phyloP scores from a whole-genome alignment of 139 green algal species.

The Picochlorum sp. region DNA sequence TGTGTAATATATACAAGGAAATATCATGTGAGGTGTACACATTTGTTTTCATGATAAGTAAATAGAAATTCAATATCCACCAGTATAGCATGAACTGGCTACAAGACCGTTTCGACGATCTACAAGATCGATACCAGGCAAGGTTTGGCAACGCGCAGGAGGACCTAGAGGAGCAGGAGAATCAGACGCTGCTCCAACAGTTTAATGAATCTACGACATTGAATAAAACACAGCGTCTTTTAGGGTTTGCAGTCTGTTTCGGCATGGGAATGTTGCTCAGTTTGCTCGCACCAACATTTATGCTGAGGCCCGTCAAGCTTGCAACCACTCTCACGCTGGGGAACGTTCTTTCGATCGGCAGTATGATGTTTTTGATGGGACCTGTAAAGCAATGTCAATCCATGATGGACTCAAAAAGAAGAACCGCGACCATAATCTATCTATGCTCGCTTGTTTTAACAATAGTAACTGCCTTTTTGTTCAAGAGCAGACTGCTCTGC shows the following conservation, averaged over 20 bases:
- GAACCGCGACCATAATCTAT: slow-evolving; percentile 47
- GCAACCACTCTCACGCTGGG: slow-evolving; percentile 15
- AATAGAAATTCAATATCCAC: neutral
- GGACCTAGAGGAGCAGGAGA: slow-evolving; percentile 10
- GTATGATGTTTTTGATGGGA: slow-evolving; percentile 38
- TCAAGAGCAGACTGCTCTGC: slow-evolving; percentile 27
- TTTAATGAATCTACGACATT: slow-evolving; percentile 48
- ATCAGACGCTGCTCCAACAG: slow-evolving; percentile 35
- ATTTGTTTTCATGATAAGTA: too few species aligned
- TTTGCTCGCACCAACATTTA: slow-evolving; percentile 44
- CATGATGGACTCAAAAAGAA: slow-evolving; percentile 53
- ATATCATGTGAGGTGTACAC: too few species aligned
- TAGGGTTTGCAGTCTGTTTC: slow-evolving; percentile 19
- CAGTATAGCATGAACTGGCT: slow-evolving; percentile 3
- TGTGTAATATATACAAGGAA: too few species aligned
- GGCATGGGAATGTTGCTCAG: slow-evolving; percentile 44
- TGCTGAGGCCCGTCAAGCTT: slow-evolving; percentile 35
- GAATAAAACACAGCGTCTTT: slow-evolving; percentile 19
- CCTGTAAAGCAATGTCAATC: slow-evolving; percentile 46
- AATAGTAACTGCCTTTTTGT: slow-evolving; percentile 5
- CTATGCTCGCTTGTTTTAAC: slow-evolving; percentile 40
- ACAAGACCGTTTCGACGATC: slow-evolving; percentile 10
- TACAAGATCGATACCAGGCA: slow-evolving; percentile 3
- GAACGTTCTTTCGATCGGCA: slow-evolving; percentile 19
- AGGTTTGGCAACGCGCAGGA: slow-evolving; percentile 19